Evolutionary conservation across 108 stramenopile genomes (phyloP).

Genomic region (Aurantiochytrium sp.): DNA sequence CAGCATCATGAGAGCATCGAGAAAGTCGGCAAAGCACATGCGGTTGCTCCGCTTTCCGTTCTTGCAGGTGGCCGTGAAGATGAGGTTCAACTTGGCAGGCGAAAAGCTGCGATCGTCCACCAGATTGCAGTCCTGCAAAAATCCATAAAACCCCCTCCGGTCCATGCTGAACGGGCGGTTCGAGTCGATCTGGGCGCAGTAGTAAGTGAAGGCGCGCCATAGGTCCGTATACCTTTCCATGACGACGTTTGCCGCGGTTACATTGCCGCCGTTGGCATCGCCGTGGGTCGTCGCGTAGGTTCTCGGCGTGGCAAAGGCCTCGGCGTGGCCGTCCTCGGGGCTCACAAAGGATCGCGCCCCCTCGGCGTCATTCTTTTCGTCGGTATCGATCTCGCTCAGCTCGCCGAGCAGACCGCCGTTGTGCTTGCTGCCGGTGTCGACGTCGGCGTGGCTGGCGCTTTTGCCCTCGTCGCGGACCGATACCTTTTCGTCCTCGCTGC

Average conservation of each 20-base stretch:
- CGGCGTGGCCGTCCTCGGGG: no score
- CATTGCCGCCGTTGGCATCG: neutral
- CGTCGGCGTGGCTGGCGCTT: no score
- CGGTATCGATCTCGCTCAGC: no score
- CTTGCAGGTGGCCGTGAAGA: neutral
- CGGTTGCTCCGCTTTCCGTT: neutral
- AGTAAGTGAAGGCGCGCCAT: neutral
- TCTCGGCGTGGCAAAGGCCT: no score
- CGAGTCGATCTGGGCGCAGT: conserved; percentile 19
- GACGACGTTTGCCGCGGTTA: neutral
- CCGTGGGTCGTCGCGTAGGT: neutral
- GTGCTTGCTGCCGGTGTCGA: no score
- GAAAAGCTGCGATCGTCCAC: neutral
- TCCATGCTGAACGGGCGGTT: conserved; percentile 3
- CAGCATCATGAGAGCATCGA: conserved; percentile 7
- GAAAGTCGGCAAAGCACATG: conserved; percentile 12
- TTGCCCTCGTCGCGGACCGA: no score
- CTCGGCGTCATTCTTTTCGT: no score
- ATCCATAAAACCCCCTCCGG: neutral
- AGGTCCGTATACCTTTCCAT: neutral
- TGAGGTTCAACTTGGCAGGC: neutral
- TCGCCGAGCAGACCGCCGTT: no score
- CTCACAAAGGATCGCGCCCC: no score
- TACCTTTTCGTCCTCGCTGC: no score
- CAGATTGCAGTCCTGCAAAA: neutral